Conservation (phyloP, 768 basidiomycete species). For the Trichaptum fuscoviolaceum region DNA sequence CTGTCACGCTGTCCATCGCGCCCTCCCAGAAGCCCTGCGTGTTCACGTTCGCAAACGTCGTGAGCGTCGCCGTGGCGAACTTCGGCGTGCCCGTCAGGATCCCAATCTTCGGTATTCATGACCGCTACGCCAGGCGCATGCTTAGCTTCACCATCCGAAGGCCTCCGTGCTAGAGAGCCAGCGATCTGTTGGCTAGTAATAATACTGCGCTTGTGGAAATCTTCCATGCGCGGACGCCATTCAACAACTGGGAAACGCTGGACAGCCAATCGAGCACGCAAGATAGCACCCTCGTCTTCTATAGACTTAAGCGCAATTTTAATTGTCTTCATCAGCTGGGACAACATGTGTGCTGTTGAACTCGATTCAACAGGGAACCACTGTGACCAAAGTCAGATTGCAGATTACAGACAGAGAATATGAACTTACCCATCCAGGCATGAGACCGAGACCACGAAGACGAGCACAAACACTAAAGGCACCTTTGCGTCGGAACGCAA, state of each 20-base stretch:
- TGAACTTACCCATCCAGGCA: constrained; percentile 90
- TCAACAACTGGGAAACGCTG: constrained; percentile 98
- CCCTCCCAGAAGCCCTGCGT: too few relatives aligned
- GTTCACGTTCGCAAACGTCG: too few relatives aligned
- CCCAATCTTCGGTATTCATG: constrained; percentile 73
- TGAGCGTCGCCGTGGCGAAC: constrained; percentile 54
- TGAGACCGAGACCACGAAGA: too few relatives aligned
- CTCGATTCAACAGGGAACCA: constrained; percentile 98
- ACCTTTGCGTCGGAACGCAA: too few relatives aligned
- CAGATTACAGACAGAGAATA: neutral
- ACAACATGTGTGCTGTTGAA: too few relatives aligned
- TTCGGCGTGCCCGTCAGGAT: constrained; percentile 69
- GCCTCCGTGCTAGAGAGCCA: too few relatives aligned
- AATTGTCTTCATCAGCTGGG: constrained; percentile 90
- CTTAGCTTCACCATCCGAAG: too few relatives aligned
- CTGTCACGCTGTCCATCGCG: too few relatives aligned
- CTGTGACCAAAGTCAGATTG: constrained; percentile 32
- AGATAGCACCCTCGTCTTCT: constrained; percentile 84
- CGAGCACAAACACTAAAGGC: too few relatives aligned
- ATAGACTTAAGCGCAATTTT: constrained; percentile 90
- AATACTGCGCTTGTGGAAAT: too few relatives aligned
- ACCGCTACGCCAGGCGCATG: constrained; percentile 43
- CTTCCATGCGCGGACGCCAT: constrained; percentile 95
- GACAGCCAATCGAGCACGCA: constrained; percentile 89
- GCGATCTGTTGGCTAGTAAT: too few relatives aligned